Base-by-base conservation (phyloP, 108 stramenopile species). In the Pseudonitzschia delicatissima region DNA sequence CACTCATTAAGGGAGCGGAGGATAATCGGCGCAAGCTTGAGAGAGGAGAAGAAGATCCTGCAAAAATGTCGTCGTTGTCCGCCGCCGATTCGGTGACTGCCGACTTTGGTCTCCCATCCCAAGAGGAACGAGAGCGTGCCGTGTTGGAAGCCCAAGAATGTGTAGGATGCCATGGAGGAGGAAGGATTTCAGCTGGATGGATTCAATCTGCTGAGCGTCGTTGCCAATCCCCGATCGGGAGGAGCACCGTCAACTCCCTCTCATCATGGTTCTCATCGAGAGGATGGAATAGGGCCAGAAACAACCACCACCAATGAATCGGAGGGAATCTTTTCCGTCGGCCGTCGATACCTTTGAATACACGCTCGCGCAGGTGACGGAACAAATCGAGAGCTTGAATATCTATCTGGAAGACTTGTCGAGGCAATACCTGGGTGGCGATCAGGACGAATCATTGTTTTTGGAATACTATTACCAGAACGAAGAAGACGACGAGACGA, bases 141-240 rank as follows among this genome's bases (percentile, higher is more conserved):
- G 61, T 45, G 27, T 59, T 45, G 59, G 80, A 73, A 73, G 80
- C 75, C 40, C 25, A 62, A 60, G 71, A 68, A 63, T 73, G 73
- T 65, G 33, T 64, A 79, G 12, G 55, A 25, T 2, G 40, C 78
- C 6, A 29, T 72, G 28, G 15, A 53, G 2, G 39, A 64, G 33
- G 69, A 72, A 45, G 76, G 78, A 39, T 77, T 76, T 61, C 73
- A 78, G 42, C 64, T 93, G 68, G 87, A 93, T 64, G 84, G 86
- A 39, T 93, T 93, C 71, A 93, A 93, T 72, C 74, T 93, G 27
- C 78, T 93, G 37, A 78, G 82, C 9, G 87, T 90, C 12, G 87
- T 90, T 1, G 85, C 88, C 25, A 90, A 90, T 75, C 91, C 88
- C 48, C 73, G 82, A 18, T 66, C 63, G 61, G 77, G 77, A 5